Conservation (phyloP, 1,139 yeast species). For the Blastobotrys petasosporus region DNA sequence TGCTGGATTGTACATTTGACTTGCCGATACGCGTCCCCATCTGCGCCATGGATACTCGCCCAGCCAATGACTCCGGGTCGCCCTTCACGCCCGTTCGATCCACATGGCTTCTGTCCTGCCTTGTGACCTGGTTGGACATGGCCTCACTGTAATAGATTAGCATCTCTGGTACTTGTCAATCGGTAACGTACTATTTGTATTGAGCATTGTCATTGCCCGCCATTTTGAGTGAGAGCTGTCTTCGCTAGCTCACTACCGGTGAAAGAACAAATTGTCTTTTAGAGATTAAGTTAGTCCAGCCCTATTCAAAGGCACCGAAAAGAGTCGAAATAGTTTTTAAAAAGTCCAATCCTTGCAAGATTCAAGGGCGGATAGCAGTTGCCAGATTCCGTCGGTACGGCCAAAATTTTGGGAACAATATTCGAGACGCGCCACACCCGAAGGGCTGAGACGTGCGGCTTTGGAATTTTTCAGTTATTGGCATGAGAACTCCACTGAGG, state of each 20-base stretch:
- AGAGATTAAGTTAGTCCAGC: not conserved
- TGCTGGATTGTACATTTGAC: too few species aligned
- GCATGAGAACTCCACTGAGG: too few species aligned
- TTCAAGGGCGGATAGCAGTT: too few species aligned
- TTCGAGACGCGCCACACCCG: too few species aligned
- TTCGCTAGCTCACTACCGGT: not conserved
- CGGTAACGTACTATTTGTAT: conserved; percentile 14
- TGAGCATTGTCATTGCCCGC: conserved; percentile 13
- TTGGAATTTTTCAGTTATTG: too few species aligned
- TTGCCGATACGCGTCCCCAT: conserved; percentile 50
- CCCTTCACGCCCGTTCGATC: conserved; percentile 46
- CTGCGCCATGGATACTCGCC: conserved; percentile 56
- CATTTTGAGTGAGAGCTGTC: not conserved
- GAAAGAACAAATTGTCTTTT: too few species aligned
- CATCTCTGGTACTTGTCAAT: not conserved
- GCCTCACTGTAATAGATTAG: conserved; percentile 23
- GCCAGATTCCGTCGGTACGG: too few species aligned
- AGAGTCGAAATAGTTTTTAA: too few species aligned
- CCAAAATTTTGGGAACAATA: too few species aligned
- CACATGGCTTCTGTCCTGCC: conserved; percentile 48
- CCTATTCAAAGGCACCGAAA: too few species aligned
- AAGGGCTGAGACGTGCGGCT: too few species aligned
- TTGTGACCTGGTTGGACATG: conserved; percentile 68
- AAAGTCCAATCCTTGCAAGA: too few species aligned
- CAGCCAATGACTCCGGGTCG: conserved; percentile 65